Percentiles rank a stretch among this genome's conserved stretches.
These are phyloP conservation scores for Trifolium repens DNA, from an alignment of 306 rosid species.

Conservation along the genomic window DNA sequence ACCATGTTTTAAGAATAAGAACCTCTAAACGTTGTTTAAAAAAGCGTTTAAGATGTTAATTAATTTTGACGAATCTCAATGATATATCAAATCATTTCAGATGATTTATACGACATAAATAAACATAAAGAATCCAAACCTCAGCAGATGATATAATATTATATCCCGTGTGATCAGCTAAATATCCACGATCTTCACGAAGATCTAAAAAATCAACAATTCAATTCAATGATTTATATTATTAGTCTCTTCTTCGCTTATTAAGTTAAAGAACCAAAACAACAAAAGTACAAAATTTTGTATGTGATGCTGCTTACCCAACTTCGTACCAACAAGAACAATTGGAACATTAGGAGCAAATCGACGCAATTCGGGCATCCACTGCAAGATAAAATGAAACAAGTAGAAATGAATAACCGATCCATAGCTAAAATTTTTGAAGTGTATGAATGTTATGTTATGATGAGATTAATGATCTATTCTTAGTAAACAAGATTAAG, in stretches of 20 bases:
- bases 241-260: slow-evolving; percentile 9
- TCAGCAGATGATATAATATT: slow-evolving; percentile 78
- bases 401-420: slow-evolving; percentile 22
- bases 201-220: slow-evolving; percentile 61
- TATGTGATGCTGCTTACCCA: slow-evolving; percentile 57
- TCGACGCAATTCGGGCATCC: slow-evolving; percentile 98
- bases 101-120: not conserved
- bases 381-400: slow-evolving; percentile 53
- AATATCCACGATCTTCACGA: slow-evolving; percentile 78
- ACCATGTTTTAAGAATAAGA: too few relatives aligned
- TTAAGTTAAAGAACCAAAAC: slow-evolving; percentile 17
- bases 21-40: not conserved
- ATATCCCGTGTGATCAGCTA: slow-evolving; percentile 78
- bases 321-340: slow-evolving; percentile 97
- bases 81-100: not conserved
- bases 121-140: slow-evolving; percentile 50
- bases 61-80: not conserved
- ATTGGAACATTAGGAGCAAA: slow-evolving; percentile 95
- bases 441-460: slow-evolving; percentile 21
- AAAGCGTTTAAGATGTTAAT: not conserved
- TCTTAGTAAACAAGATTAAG: too few relatives aligned
- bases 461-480: not conserved
- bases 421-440: not conserved
- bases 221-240: slow-evolving; percentile 30
- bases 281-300: not conserved